Percentiles rank a stretch among this genome's conserved stretches.
phyloP scores from a whole-genome alignment of 78 protist genomes.

The Neovahlkampfia damariscottae region DNA sequence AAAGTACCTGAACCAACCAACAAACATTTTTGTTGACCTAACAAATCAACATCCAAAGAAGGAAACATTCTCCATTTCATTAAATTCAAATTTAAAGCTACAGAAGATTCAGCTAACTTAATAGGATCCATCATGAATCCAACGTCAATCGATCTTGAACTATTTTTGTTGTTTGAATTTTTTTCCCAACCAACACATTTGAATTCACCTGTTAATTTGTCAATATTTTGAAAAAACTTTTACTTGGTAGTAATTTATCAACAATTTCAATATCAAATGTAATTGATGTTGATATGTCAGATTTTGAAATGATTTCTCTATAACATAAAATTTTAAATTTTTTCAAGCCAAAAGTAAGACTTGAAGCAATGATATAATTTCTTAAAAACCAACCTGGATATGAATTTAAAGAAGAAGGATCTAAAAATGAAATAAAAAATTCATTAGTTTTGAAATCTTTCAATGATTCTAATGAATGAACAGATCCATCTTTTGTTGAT shows the following conservation, averaged over 20 bases:
- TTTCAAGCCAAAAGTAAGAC: neutral
- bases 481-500: neutral
- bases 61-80: constrained; percentile 97
- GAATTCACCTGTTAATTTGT: neutral
- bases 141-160: neutral
- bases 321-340: constrained; percentile 6
- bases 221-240: neutral
- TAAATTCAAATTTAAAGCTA: constrained; percentile 70
- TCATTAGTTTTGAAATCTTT: neutral
- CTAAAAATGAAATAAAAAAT: neutral
- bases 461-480: neutral
- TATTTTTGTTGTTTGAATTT: neutral
- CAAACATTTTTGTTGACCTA: constrained; percentile 58
- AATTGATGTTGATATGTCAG: neutral
- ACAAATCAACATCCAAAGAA: constrained; percentile 57
- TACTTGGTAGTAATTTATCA: neutral
- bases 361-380: neutral
- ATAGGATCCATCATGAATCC: constrained; percentile 7
- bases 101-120: neutral
- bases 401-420: neutral
- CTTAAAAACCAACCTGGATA: neutral
- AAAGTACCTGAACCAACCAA: constrained; percentile 96
- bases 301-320: neutral
- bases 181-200: neutral
- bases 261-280: neutral